phyloP scores from a whole-genome alignment of 257 asterid genomes.

The Sherardia arvensis region DNA sequence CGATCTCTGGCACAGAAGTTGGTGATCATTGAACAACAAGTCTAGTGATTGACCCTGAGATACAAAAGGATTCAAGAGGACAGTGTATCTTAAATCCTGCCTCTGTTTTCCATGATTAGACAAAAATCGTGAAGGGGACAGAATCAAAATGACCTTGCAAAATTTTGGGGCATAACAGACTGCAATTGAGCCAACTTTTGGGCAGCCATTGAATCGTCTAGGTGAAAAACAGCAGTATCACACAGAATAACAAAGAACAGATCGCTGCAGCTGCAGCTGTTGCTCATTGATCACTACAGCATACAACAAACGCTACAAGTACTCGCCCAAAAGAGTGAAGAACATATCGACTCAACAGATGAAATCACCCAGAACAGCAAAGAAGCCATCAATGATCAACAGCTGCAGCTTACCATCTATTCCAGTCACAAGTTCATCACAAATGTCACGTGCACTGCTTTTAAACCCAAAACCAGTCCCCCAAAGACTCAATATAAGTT shows the following conservation, averaged over 20 bases:
- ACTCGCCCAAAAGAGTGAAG: background rate
- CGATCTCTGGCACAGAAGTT: background rate
- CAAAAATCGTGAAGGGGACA: background rate
- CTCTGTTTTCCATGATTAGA: too few relatives aligned
- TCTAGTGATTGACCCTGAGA: background rate
- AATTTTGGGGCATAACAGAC: background rate
- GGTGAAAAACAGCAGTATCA: too few relatives aligned
- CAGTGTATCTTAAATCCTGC: background rate
- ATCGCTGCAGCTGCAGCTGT: background rate
- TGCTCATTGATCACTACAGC: too few relatives aligned
- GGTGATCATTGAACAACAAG: background rate
- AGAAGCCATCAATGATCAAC: background rate
- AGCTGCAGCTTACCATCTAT: background rate
- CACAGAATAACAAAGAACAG: background rate
- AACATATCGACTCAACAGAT: background rate
- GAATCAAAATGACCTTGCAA: background rate
- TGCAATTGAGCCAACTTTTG: background rate
- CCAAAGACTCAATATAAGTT: too few relatives aligned
- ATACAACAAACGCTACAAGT: too few relatives aligned
- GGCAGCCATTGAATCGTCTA: too few relatives aligned
- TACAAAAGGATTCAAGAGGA: background rate
- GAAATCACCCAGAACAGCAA: background rate
- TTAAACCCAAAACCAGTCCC: too few relatives aligned
- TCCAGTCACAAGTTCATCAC: background rate
- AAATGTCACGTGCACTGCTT: too few relatives aligned